Evolutionary conservation across 148 eudicot species (phyloP).

Genomic region (Salicornia ramosissima): DNA sequence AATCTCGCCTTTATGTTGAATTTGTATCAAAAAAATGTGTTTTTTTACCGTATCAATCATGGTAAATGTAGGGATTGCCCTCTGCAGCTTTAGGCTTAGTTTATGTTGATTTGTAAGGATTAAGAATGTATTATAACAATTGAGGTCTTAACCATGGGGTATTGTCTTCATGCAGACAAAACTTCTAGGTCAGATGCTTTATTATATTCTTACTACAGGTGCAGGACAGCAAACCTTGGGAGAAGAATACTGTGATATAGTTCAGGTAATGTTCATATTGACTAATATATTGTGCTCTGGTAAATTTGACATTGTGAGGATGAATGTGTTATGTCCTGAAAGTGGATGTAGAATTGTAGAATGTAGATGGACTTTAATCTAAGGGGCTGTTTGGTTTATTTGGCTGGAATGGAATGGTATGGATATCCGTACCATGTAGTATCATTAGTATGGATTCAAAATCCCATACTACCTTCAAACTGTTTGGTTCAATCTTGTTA

Average conservation of each 20-base stretch:
- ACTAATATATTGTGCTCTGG: not conserved
- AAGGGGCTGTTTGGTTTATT: too few species aligned
- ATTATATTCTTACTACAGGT: slow-evolving; percentile 88
- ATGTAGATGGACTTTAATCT: too few species aligned
- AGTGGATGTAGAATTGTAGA: too few species aligned
- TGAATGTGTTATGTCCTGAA: not conserved
- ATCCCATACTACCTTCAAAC: too few species aligned
- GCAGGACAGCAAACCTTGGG: slow-evolving; percentile 98
- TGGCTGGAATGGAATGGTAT: too few species aligned
- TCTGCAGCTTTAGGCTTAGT: not conserved
- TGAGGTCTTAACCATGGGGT: not conserved
- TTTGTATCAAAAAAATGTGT: too few species aligned
- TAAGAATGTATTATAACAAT: not conserved
- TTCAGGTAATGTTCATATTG: slow-evolving; percentile 49
- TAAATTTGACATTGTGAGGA: not conserved
- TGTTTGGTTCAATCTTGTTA: too few species aligned
- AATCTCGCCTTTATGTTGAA: too few species aligned
- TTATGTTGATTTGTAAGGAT: not conserved
- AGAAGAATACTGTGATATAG: slow-evolving; percentile 95
- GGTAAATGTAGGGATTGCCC: too few species aligned
- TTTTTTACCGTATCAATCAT: too few species aligned
- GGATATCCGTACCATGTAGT: too few species aligned
- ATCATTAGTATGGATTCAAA: too few species aligned
- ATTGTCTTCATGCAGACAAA: slow-evolving; percentile 53
- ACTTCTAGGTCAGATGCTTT: slow-evolving; percentile 95